Percentiles rank a stretch among this genome's conserved stretches.
Conservation (phyloP, 345 rosid species). For the Dipteronia sinensis region DNA sequence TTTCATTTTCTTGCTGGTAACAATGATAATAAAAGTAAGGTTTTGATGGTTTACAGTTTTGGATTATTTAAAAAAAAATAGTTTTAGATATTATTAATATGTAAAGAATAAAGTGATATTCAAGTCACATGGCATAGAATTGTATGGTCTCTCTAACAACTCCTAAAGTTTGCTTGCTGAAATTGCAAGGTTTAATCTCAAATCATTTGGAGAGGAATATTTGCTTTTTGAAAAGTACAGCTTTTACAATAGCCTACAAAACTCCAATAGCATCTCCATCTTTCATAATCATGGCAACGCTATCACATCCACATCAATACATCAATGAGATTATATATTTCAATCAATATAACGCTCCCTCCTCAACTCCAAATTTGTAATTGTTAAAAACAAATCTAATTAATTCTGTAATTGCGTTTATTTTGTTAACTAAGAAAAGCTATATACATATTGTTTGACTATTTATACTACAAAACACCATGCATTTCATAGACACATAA, state of each 20-base stretch:
- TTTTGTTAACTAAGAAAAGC: neutral
- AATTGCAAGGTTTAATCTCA: neutral
- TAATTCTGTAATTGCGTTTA: neutral
- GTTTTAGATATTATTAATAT: no score
- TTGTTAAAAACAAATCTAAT: neutral
- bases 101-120: neutral
- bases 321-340: no score
- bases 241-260: neutral
- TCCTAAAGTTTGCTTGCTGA: neutral
- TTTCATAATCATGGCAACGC: no score
- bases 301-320: no score
- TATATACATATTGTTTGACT: constrained; percentile 1
- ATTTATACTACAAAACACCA: no score
- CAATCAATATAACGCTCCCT: neutral
- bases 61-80: no score
- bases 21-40: no score
- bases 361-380: neutral
- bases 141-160: neutral
- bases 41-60: neutral
- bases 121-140: neutral
- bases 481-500: neutral
- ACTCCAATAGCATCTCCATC: neutral
- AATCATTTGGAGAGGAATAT: neutral
- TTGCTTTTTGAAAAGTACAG: neutral
- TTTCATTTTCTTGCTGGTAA: no score